Conservation (phyloP, 1,139 yeast genomes). For the Kluyveromyces sp. region DNA sequence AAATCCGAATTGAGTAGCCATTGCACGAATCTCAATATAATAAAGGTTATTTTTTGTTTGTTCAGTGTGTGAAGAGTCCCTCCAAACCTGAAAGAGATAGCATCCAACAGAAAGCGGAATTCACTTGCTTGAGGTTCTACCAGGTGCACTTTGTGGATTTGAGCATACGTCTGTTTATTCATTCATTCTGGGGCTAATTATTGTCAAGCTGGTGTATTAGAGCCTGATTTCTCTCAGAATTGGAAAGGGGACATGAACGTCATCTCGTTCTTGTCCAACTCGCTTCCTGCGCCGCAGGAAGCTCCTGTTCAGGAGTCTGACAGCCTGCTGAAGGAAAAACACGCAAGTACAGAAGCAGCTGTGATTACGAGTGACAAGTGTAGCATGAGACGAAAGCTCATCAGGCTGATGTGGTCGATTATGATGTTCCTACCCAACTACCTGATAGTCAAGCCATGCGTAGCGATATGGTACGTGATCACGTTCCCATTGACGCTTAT, state of each 20-base stretch:
- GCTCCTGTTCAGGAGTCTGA: not conserved
- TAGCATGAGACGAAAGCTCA: not conserved
- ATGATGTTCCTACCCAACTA: constrained; percentile 39
- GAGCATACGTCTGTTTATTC: too few relatives aligned
- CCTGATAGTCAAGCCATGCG: constrained; percentile 41
- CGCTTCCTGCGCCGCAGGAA: constrained; percentile 4
- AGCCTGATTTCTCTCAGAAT: too few relatives aligned
- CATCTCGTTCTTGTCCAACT: constrained; percentile 4
- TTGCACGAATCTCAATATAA: too few relatives aligned
- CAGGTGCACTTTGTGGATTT: too few relatives aligned
- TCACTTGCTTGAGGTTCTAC: too few relatives aligned
- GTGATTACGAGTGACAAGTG: not conserved
- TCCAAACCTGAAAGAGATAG: too few relatives aligned
- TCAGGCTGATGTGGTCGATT: constrained; percentile 14
- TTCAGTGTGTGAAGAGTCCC: too few relatives aligned
- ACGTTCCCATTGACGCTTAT: constrained; percentile 45
- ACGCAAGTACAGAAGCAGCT: not conserved
- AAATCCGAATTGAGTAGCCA: too few relatives aligned
- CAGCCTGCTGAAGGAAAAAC: not conserved
- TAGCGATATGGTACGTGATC: constrained; percentile 38
- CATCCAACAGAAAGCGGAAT: too few relatives aligned
- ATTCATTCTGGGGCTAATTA: too few relatives aligned
- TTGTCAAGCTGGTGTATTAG: too few relatives aligned
- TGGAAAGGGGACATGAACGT: not conserved
- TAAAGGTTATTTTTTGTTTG: too few relatives aligned